Percentiles rank a stretch among this genome's conserved stretches.
Conservation (phyloP, 2,329 filamentous ascomycete genomes). For the Aspergillus neotritici region DNA sequence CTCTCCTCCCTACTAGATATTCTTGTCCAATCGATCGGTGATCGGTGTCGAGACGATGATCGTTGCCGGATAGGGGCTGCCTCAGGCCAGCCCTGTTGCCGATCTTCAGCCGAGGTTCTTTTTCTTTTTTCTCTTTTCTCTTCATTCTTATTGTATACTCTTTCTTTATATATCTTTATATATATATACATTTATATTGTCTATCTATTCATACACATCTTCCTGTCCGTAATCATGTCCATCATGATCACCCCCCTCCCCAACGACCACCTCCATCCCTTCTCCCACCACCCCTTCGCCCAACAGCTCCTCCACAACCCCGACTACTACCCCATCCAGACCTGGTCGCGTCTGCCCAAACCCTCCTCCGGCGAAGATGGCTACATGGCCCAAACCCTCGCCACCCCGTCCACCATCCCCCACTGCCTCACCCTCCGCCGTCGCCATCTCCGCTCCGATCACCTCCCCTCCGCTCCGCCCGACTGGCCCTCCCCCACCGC, state of each 20-base stretch:
- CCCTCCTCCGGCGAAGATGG: constrained; percentile 38
- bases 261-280: constrained; percentile 18
- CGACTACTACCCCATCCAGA: constrained; percentile 35
- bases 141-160: too few species aligned
- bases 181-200: too few species aligned
- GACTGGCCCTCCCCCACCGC: constrained; percentile 23
- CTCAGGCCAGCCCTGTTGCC: too few species aligned
- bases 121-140: too few species aligned
- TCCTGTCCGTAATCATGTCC: too few species aligned
- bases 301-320: constrained; percentile 27
- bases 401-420: constrained; percentile 36
- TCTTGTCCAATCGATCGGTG: too few species aligned
- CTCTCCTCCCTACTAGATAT: too few species aligned
- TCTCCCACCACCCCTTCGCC: constrained; percentile 26
- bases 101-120: too few species aligned
- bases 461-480: constrained; percentile 14
- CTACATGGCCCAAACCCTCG: constrained; percentile 38
- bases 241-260: constrained; percentile 5
- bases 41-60: too few species aligned
- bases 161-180: too few species aligned
- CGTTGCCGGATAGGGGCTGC: too few species aligned
- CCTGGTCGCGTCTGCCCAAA: constrained; percentile 37
- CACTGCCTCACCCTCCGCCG: constrained; percentile 36
- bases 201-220: too few species aligned
- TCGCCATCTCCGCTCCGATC: constrained; percentile 21